Conservation (phyloP, 2,329 filamentous ascomycete genomes). For the Hortaea sp. region DNA sequence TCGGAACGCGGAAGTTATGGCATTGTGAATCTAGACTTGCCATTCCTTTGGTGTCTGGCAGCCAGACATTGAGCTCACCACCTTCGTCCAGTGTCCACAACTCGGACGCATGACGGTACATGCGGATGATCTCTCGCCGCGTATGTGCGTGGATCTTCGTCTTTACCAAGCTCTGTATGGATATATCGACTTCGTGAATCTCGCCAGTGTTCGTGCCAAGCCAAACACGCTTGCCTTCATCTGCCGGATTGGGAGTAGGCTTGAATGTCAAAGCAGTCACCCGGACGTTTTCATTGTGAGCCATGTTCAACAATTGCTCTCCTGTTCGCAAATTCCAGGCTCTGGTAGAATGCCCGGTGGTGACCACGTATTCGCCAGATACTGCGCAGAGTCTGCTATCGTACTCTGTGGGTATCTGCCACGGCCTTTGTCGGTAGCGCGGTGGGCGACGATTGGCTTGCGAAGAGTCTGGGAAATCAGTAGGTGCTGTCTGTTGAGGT, state of each 20-base stretch:
- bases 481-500: slow-evolving; percentile 8
- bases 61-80: slow-evolving; percentile 80
- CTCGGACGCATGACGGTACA: slow-evolving; percentile 76
- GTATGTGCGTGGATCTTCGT: slow-evolving; percentile 65
- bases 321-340: slow-evolving; percentile 82
- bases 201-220: slow-evolving; percentile 83
- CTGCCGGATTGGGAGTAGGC: slow-evolving; percentile 62
- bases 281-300: slow-evolving; percentile 76
- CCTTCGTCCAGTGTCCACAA: slow-evolving; percentile 92
- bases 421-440: slow-evolving; percentile 58
- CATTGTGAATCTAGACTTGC: slow-evolving; percentile 67
- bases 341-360: slow-evolving; percentile 74
- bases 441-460: slow-evolving; percentile 78
- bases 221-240: slow-evolving; percentile 78
- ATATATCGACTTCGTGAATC: slow-evolving; percentile 77
- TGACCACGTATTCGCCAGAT: slow-evolving; percentile 78
- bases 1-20: slow-evolving; percentile 67
- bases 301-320: slow-evolving; percentile 67
- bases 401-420: slow-evolving; percentile 73
- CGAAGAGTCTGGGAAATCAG: slow-evolving; percentile 72
- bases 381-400: slow-evolving; percentile 80
- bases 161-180: slow-evolving; percentile 57
- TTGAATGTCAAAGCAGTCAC: slow-evolving; percentile 78
- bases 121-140: slow-evolving; percentile 69
- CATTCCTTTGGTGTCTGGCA: slow-evolving; percentile 58